Percentiles rank a stretch among this genome's conserved stretches.
phyloP scores from a whole-genome alignment of 257 asterid species.

The Salvia rosmarinus region DNA sequence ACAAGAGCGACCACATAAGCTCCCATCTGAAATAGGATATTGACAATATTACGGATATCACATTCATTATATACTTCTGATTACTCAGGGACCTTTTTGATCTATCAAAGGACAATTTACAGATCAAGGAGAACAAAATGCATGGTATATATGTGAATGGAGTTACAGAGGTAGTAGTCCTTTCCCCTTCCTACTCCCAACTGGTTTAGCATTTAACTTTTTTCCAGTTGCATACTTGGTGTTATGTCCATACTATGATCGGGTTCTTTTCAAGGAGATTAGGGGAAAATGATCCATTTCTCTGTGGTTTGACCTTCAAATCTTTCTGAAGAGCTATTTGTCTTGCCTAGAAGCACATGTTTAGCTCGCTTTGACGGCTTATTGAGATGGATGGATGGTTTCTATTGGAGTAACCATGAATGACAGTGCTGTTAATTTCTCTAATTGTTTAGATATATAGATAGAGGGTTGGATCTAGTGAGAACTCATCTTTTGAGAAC shows the following conservation, averaged over 20 bases:
- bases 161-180: constrained; percentile 60
- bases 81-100: constrained; percentile 81
- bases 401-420: constrained; percentile 8
- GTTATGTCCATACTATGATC: constrained; percentile 5
- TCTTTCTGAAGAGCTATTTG: background rate
- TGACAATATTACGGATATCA: constrained; percentile 25
- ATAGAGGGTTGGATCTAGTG: too few species aligned
- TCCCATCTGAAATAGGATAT: constrained; percentile 27
- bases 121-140: constrained; percentile 72
- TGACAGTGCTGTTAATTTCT: background rate
- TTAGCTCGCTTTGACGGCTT: constrained; percentile 13
- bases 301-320: constrained; percentile 20
- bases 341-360: constrained; percentile 12
- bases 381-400: constrained; percentile 9
- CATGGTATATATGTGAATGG: constrained; percentile 71
- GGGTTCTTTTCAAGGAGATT: constrained; percentile 2
- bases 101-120: constrained; percentile 74
- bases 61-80: constrained; percentile 30
- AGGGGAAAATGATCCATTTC: background rate
- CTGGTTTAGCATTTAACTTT: constrained; percentile 9
- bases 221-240: background rate
- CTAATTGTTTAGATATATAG: background rate
- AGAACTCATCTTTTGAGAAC: too few species aligned
- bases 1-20: constrained; percentile 28
- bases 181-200: constrained; percentile 26